These are phyloP conservation scores for Phoma herbarum DNA, from an alignment of 2,329 filamentous ascomycete genomes.

Conservation along the genomic window DNA sequence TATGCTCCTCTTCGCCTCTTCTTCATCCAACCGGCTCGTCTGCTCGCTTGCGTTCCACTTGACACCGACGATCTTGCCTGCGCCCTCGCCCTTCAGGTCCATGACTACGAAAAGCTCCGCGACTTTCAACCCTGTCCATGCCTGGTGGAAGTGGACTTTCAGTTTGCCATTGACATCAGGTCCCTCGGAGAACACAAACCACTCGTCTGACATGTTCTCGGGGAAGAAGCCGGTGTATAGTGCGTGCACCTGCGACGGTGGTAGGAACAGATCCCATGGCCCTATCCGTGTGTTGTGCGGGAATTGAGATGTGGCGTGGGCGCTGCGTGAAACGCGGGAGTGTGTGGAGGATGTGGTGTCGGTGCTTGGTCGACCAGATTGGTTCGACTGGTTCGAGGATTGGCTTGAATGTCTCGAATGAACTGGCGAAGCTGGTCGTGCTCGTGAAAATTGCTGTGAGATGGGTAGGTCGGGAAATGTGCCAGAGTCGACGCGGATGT, in stretches of 20 bases:
- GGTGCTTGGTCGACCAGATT: conserved; percentile 10
- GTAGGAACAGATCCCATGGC: conserved; percentile 46
- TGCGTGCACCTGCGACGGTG: conserved; percentile 39
- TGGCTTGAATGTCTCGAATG: neutral
- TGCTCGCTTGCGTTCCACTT: conserved; percentile 42
- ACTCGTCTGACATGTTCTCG: conserved; percentile 37
- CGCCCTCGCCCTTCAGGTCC: conserved; percentile 46
- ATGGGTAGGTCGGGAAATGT: conserved; percentile 5
- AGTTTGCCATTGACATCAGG: conserved; percentile 45
- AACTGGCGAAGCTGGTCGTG: neutral
- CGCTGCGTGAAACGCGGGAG: conserved; percentile 24
- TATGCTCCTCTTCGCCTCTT: conserved; percentile 44
- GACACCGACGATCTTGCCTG: conserved; percentile 47
- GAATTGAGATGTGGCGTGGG: conserved; percentile 26
- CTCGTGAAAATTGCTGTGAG: conserved; percentile 10
- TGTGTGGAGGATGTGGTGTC: conserved; percentile 11
- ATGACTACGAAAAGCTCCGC: conserved; percentile 48
- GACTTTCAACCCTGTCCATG: conserved; percentile 46
- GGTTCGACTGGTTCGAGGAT: conserved; percentile 16
- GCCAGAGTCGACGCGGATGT: conserved; percentile 14
- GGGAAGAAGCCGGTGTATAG: conserved; percentile 44
- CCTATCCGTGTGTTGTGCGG: conserved; percentile 28
- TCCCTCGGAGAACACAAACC: conserved; percentile 49
- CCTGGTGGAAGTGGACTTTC: conserved; percentile 47
- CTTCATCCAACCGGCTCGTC: conserved; percentile 31